Base-by-base conservation (phyloP, 2,329 filamentous ascomycete species). In the Phoma sp. region DNA sequence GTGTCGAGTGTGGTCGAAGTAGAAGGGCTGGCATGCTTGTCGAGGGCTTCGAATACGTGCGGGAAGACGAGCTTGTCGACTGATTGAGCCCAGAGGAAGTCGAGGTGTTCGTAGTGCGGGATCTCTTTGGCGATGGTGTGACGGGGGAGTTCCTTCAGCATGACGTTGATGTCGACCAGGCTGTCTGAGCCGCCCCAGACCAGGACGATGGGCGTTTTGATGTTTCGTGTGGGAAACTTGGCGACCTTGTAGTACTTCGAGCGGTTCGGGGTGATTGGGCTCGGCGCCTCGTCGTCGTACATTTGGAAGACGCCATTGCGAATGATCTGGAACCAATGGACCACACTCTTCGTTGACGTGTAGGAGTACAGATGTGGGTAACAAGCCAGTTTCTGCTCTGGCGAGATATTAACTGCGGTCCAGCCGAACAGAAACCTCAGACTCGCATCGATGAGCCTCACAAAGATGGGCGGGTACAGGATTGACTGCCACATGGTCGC, bases 311-410 rank as follows among this genome's bases (percentile, higher is more conserved):
- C 92, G 67, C 92, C 91, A 68, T 93, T 97, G 61, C 95, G 89
- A 67, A 99, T 99, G 71, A 99, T 97, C 73, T 99, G 95, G 74
- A 99, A 99, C 95, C 95, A 99, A 73, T 99, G 95, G 0, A 99
- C 95, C 7, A 99, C 92, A 17, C 89, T 93, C 77, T 99, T 99
- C 52, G 92, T 96, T 73, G 91, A 96, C 0, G 93, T 97, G 74
- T 93, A 98, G 0, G 93, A 97, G 78, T 96, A 99, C 0, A 99
- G 80, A 77, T 99, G 95, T 9, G 93, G 89, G 72, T 99, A 99
- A 1, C 92, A 92, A 2, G 95, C 95, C 15, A 99, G 84, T 72
- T 99, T 99, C 75, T 99, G 95, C 52, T 89, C 87, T 0, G 86
- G 78, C 7, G 86, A 86, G 57, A 99, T 97, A 73, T 98, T 99